Conservation (phyloP, 164 flowering plant species). For the Vitis rupestris region DNA sequence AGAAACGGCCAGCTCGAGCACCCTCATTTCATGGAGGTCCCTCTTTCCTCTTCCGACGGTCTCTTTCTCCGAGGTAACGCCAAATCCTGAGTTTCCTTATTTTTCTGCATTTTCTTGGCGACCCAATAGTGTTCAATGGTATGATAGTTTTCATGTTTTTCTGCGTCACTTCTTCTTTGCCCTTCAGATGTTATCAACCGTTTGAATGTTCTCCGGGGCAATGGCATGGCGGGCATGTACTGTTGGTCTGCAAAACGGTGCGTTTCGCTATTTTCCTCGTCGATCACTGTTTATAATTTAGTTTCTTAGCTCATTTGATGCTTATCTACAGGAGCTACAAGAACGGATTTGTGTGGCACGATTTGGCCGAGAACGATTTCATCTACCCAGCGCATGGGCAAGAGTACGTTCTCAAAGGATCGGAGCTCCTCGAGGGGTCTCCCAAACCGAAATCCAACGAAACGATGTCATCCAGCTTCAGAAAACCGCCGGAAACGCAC, state of each 20-base stretch:
- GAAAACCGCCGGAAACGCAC: constrained; percentile 19
- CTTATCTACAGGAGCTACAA: constrained; percentile 68
- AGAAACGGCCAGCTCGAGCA: constrained; percentile 89
- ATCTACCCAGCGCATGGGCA: constrained; percentile 81
- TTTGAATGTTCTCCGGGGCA: constrained; percentile 70
- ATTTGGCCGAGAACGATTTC: constrained; percentile 75
- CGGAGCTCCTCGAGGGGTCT: constrained; percentile 54
- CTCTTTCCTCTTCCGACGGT: constrained; percentile 21
- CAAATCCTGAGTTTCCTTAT: neutral
- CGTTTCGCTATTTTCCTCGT: neutral
- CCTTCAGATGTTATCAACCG: constrained; percentile 76
- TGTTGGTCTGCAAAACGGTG: constrained; percentile 83
- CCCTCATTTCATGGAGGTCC: constrained; percentile 94
- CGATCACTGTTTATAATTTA: neutral
- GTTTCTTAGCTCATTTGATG: neutral
- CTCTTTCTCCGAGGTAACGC: neutral
- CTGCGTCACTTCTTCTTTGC: neutral
- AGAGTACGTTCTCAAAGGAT: constrained; percentile 94
- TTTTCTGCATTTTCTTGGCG: neutral
- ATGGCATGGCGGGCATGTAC: constrained; percentile 75
- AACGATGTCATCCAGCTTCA: constrained; percentile 23
- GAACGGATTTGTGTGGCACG: constrained; percentile 95
- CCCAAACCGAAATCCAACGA: constrained; percentile 25
- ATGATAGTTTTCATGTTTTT: neutral
- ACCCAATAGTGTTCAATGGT: too few relatives aligned